Evolutionary conservation across 2,329 filamentous ascomycete genomes (phyloP).

Genomic region (Penicillium sp.): DNA sequence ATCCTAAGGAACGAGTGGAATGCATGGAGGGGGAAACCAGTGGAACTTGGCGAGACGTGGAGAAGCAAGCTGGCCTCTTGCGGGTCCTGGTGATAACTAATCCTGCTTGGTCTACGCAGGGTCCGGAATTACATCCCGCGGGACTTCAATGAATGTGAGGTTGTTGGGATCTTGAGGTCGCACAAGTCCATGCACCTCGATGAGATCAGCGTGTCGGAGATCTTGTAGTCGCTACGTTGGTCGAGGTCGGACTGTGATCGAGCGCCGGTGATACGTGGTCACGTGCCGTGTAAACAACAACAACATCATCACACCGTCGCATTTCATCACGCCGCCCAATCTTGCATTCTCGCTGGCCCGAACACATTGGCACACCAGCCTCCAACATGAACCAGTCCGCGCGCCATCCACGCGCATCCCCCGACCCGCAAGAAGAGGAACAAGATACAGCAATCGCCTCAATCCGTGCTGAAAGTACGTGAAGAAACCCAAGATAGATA

Average conservation of each 20-base stretch:
- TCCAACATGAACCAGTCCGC: slow-evolving; percentile 7
- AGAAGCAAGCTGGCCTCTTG: slow-evolving; percentile 22
- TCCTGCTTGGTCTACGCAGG: neutral
- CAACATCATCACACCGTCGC: neutral
- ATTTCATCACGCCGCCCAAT: neutral
- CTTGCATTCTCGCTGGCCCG: neutral
- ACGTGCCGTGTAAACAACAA: slow-evolving; percentile 1
- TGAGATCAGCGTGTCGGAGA: neutral
- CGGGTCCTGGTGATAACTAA: neutral
- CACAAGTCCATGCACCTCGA: slow-evolving; percentile 2
- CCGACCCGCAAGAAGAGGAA: slow-evolving; percentile 23
- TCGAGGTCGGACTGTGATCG: neutral
- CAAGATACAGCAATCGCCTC: slow-evolving; percentile 41
- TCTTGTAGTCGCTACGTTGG: neutral
- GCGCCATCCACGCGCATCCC: slow-evolving; percentile 5
- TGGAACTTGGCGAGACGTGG: slow-evolving; percentile 8
- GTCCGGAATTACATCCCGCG: neutral
- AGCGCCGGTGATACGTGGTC: neutral
- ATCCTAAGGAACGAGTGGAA: slow-evolving; percentile 6
- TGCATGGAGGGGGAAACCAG: slow-evolving; percentile 14
- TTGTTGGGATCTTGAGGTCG: neutral
- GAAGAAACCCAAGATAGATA: neutral
- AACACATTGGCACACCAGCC: neutral
- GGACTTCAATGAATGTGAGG: neutral
- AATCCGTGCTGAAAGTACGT: slow-evolving; percentile 41